These are phyloP conservation scores for Pisolithus marmoratus DNA, from an alignment of 768 basidiomycete species.

Conservation along the genomic window DNA sequence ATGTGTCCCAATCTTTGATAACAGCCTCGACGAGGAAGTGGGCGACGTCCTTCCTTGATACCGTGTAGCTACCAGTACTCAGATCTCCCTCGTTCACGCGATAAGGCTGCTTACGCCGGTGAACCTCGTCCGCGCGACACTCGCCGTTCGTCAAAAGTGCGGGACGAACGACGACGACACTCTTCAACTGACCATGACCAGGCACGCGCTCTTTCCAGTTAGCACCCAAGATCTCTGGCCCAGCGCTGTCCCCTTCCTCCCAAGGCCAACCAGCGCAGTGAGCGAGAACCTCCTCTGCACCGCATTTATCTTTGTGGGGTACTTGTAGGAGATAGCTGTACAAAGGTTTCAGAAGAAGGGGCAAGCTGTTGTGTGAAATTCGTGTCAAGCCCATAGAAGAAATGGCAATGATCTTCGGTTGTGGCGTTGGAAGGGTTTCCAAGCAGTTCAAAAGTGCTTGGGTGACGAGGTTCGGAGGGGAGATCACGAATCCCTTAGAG, in stretches of 20 bases:
- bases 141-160: constrained; percentile 55
- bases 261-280: constrained; percentile 49
- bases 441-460: constrained; percentile 50
- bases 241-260: constrained; percentile 40
- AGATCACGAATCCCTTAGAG: constrained; percentile 42
- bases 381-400: constrained; percentile 49
- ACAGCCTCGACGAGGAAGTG: constrained; percentile 55
- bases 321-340: constrained; percentile 39
- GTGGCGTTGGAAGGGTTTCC: constrained; percentile 42
- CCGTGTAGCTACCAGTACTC: constrained; percentile 36
- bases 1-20: constrained; percentile 45
- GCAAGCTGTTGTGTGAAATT: constrained; percentile 39
- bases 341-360: constrained; percentile 42
- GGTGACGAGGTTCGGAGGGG: constrained; percentile 55
- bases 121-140: constrained; percentile 31
- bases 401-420: constrained; percentile 48
- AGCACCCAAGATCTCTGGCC: constrained; percentile 35
- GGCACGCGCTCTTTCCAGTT: constrained; percentile 43
- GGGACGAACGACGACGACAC: constrained; percentile 46
- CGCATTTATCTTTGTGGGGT: constrained; percentile 60
- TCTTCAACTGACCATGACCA: constrained; percentile 36
- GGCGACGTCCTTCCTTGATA: constrained; percentile 59
- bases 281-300: constrained; percentile 45
- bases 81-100: constrained; percentile 39
- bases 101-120: constrained; percentile 28